Evolutionary conservation across 352 stramenopile species (phyloP), one percentile per base, ranked within the genome.

Genomic region (Pythium rhizo-oryzae): DNA sequence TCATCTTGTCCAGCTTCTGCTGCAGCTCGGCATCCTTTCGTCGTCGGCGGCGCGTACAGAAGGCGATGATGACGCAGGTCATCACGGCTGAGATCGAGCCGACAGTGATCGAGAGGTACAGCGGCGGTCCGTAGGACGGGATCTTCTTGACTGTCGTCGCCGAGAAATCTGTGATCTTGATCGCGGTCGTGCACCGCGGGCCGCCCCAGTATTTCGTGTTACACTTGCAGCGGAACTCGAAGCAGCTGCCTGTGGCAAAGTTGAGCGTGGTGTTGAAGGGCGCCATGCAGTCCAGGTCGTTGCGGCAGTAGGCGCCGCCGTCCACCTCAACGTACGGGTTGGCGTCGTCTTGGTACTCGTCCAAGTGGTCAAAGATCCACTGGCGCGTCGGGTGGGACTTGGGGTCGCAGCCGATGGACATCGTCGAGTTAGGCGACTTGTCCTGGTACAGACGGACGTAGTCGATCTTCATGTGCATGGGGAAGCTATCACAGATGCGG

Each of bases 381-480:
- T 91, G 70, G 1, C 80, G 74, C n/a, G 83, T 91, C 19, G 85
- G 85, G 46, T 93, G 84, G 13, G 71, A 78, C 12, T 70, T 62
- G 0, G 85, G 85, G 46, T 93, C 83, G 41, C 85, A 93, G 2
- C 78, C 80, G 18, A 84, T 46, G 2, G 66, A 62, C 83, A 93
- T 93, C 19, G 35, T 79, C 8, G 79, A 84, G 23, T 49, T 52
- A 4, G 65, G 15, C 12, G 71, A 78, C 41, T 50, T 66, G 67
- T 93, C 81, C 68, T 93, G 83, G 50, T 89, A 92, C 67, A 92
- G 23, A 6, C 90, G 82, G 8, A 97, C 76, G 71, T 94, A 94
- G 74, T 97, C 89, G 64, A 97, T 87, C 63, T 94, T 85, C 80
- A 94, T 94, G 75, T 86, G 84, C 72, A 91, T 78, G 11, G 83